Evolutionary conservation across 495 filamentous ascomycete genomes (phyloP), one percentile per base, ranked within the genome.

Genomic region (Talaromyces proteolyticus): DNA sequence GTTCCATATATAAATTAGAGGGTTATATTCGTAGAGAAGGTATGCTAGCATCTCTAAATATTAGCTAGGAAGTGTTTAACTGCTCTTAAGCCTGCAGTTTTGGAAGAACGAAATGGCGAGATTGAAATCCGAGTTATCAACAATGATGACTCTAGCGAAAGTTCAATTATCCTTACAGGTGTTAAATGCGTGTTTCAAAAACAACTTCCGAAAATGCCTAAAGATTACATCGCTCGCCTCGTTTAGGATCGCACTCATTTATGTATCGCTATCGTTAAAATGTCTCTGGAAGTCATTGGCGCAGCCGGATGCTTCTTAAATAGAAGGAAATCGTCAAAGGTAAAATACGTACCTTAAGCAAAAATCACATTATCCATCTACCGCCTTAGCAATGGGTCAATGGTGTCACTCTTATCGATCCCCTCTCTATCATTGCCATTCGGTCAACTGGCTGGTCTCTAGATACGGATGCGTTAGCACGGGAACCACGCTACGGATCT

Each of bases 161-260:
- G 87, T 67, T 81, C 89, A 25, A 92, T 97, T 57, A 91, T 98
- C 57, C 79, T 98, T 17, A 96, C 91, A 0, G 93, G 93, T 8
- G 67, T 98, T 29, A 98, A 97, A 65, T 95, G 91, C 60, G 94
- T 98, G 45, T 98, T 98, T 61, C 93, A 98, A 64, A 97, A 98
- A 53, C 93, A 98, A 56, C 77, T 98, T 0, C 93, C 93, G 2
- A 97, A 97, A 68, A 98, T 98, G 93, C 93, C 93, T 1, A 95
- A 95, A 67, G 91, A 97, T 57, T 98, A 98, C 63, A 96, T 98
- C 52, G 93, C 93, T 14, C 83, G 93, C 18, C 80, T 98, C 5
- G 93, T 98, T 23, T 98, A 98, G 63, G 93, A 98, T 67, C 82
- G 93, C 22, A 95, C 92, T 18, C 93, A 98, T 74, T 63, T 96